Evolutionary conservation across 2,329 filamentous ascomycete species (phyloP).

Genomic region (Fusarium anguioides): DNA sequence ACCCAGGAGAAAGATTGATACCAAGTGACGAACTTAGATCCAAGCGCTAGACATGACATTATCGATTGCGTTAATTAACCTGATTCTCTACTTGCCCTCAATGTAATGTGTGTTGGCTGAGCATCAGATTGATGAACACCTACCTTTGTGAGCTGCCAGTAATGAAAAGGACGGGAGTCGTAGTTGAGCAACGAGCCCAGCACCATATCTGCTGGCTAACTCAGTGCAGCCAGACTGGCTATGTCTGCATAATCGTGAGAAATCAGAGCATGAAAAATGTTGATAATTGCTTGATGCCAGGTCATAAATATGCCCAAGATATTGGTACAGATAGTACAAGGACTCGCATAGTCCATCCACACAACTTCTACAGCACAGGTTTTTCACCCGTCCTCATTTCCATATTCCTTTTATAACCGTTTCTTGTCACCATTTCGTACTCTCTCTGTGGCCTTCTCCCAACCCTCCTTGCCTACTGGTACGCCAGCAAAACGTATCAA

Average conservation of each 20-base stretch:
- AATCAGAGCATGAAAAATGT: conserved; percentile 14
- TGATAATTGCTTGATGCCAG: conserved; percentile 43
- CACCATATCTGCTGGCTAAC: not conserved
- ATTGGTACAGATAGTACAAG: conserved; percentile 51
- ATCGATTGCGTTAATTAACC: not conserved
- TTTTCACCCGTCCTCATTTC: not conserved
- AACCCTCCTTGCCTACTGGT: conserved; percentile 63
- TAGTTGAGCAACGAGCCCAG: not conserved
- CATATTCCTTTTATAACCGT: conserved; percentile 58
- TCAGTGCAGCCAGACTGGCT: not conserved
- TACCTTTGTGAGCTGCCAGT: not conserved
- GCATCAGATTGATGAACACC: not conserved
- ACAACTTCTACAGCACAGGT: conserved; percentile 29
- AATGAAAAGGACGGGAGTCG: too few relatives aligned
- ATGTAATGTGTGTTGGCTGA: not conserved
- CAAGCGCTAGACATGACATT: conserved; percentile 5
- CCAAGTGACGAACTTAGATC: conserved; percentile 28
- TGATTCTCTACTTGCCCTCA: not conserved
- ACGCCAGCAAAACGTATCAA: conserved; percentile 77
- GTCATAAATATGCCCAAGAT: conserved; percentile 46
- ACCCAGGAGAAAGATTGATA: conserved; percentile 31
- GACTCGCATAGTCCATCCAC: conserved; percentile 37
- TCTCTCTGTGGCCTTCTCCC: conserved; percentile 62
- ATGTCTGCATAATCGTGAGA: not conserved
- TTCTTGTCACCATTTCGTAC: conserved; percentile 62